Evolutionary conservation across 2,329 filamentous ascomycete species (phyloP), one percentile per base, ranked within the genome.

Genomic region (Monosporascus cannonballus): DNA sequence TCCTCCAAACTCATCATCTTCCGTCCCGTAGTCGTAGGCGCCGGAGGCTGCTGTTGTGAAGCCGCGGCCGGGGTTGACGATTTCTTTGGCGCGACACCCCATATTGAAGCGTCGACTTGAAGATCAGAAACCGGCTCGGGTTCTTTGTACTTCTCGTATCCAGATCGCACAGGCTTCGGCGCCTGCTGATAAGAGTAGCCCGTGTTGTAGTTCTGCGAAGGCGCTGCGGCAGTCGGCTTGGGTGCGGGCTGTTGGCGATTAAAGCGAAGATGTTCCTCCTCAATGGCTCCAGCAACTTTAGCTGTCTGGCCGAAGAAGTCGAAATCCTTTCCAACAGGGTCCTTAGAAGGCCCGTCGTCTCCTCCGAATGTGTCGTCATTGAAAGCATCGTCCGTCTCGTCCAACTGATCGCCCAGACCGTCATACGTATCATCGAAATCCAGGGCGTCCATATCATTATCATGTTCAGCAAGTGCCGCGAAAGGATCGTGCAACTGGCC

Each of bases 381-480:
- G 78, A 96, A 90, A 49, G 82, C 90, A 76, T 99, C 94, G 65
- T 93, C 89, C 20, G 89, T 86, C 68, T 99, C 93, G 64, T 96
- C 86, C 37, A 99, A 85, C 69, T 89, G 85, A 66, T 96, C 89
- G 52, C 91, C 94, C 41, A 99, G 78, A 18, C 93, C 93, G 71
- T 99, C 94, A 68, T 97, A 97, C 38, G 93, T 97, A 67, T 99
- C 91, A 64, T 99, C 94, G 62, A 97, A 99, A 64, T 97, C 89
- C 64, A 79, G 68, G 24, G 74, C 76, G 56, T 80, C 81, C 60
- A 77, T 76, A 49, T 72, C 71, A 61, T 86, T 83, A 54, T 86
- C 80, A 54, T 80, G 42, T 8, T 27, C 42, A 46, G 42, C 42
- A 27, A 46, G 42, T 14, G 78, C 49, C 76, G 78, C 54, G 88